These are phyloP conservation scores for Davidsoniella neocaledoniae DNA, from an alignment of 2,329 filamentous ascomycete genomes.

Conservation along the genomic window DNA sequence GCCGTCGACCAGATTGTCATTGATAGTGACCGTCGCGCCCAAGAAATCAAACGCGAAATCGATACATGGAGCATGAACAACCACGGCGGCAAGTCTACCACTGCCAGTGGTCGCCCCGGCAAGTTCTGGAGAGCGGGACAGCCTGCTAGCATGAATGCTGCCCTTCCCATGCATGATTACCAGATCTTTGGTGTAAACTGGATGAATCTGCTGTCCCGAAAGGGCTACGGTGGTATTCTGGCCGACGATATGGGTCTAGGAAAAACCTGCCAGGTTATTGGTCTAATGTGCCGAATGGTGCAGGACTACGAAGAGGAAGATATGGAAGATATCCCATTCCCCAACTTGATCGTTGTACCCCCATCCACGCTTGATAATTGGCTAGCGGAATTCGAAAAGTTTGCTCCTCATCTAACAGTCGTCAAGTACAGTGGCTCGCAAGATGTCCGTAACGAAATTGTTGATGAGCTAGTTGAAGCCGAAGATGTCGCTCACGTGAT, in stretches of 20 bases:
- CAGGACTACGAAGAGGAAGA: constrained; percentile 34
- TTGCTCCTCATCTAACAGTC: constrained; percentile 62
- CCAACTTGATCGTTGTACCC: constrained; percentile 77
- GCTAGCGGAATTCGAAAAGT: constrained; percentile 76
- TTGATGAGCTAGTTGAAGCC: constrained; percentile 37
- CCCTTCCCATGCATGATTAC: constrained; percentile 74
- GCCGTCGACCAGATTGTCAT: constrained; percentile 70
- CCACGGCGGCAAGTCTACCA: constrained; percentile 22
- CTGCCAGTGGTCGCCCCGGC: constrained; percentile 1
- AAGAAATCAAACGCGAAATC: constrained; percentile 30
- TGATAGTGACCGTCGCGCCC: constrained; percentile 57
- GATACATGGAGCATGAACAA: constrained; percentile 32
- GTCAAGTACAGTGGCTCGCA: constrained; percentile 54
- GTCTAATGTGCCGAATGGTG: constrained; percentile 70
- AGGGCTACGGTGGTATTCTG: constrained; percentile 71
- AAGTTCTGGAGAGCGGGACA: constrained; percentile 29
- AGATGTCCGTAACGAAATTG: constrained; percentile 48
- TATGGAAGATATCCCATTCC: constrained; percentile 33
- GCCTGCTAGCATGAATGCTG: constrained; percentile 59
- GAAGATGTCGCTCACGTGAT: constrained; percentile 41
- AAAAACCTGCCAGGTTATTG: constrained; percentile 94
- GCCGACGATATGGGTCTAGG: constrained; percentile 96
- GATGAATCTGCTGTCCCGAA: constrained; percentile 69
- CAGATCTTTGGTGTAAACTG: constrained; percentile 92
- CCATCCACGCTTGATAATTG: constrained; percentile 92